Evolutionary conservation across 2,329 filamentous ascomycete species (phyloP).

Genomic region (Fusarium goolgardi): DNA sequence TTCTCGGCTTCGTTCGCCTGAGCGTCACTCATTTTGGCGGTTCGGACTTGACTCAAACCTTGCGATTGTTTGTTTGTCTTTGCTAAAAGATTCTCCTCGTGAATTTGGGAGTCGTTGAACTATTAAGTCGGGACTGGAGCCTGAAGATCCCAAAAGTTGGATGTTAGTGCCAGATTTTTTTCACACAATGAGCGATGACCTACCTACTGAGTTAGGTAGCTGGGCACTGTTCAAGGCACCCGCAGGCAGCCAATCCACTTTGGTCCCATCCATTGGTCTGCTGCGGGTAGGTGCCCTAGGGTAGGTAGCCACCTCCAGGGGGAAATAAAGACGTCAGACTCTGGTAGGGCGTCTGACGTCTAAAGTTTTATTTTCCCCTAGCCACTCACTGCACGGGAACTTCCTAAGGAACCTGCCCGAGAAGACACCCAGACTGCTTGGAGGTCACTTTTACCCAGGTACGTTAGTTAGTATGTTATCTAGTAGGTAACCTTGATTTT

Average conservation of each 20-base stretch:
- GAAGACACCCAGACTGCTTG: no score
- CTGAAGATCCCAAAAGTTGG: slow-evolving; percentile 47
- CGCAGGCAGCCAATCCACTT: no score
- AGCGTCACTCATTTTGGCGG: slow-evolving; percentile 82
- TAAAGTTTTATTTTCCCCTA: no score
- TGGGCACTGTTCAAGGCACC: slow-evolving; percentile 12
- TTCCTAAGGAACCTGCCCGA: background rate
- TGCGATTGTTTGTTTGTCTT: slow-evolving; percentile 37
- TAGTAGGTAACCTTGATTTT: no score
- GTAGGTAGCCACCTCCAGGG: no score
- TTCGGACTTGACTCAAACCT: slow-evolving; percentile 38
- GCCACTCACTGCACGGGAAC: background rate
- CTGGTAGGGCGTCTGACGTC: no score
- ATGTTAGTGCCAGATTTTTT: slow-evolving; percentile 52
- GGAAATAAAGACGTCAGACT: no score
- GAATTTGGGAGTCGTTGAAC: slow-evolving; percentile 40
- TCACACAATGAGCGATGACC: slow-evolving; percentile 47
- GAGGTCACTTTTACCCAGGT: no score
- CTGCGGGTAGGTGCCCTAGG: no score
- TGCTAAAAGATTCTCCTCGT: slow-evolving; percentile 34
- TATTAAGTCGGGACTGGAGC: slow-evolving; percentile 36
- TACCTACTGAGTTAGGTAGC: background rate
- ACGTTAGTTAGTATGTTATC: no score
- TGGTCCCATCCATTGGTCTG: no score
- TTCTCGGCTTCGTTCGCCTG: slow-evolving; percentile 96